phyloP scores from a whole-genome alignment of 805 yeast species.

The Kodamaea kakaduensis region DNA sequence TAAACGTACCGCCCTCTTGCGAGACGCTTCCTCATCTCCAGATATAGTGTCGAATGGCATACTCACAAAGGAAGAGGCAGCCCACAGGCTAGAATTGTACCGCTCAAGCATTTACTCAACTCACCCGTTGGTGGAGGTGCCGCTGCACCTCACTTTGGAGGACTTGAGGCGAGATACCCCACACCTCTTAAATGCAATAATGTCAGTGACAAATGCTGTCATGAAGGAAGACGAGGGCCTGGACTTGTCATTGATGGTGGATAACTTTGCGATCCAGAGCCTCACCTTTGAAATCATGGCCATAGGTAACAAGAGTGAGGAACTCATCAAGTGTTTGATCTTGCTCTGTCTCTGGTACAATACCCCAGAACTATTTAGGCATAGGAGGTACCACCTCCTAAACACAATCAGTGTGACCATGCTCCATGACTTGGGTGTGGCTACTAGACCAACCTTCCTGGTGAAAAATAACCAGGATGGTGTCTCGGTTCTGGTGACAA shows the following conservation, averaged over 20 bases:
- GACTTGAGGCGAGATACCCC: slow-evolving; percentile 52
- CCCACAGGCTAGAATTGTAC: slow-evolving; percentile 48
- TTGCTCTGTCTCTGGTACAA: slow-evolving; percentile 76
- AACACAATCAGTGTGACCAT: slow-evolving; percentile 61
- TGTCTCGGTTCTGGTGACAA: background rate
- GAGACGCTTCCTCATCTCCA: slow-evolving; percentile 16
- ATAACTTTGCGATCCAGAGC: slow-evolving; percentile 49
- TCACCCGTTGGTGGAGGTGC: slow-evolving; percentile 59
- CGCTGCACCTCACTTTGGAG: slow-evolving; percentile 41
- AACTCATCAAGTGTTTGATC: slow-evolving; percentile 59
- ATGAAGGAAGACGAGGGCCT: slow-evolving; percentile 28
- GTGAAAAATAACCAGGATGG: slow-evolving; percentile 2
- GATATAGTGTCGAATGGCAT: slow-evolving; percentile 60
- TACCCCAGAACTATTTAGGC: slow-evolving; percentile 75
- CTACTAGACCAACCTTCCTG: background rate
- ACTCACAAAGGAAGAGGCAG: slow-evolving; percentile 58
- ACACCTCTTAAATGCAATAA: slow-evolving; percentile 56
- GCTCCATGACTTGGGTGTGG: slow-evolving; percentile 73
- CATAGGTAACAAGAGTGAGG: slow-evolving; percentile 66
- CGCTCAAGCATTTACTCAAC: slow-evolving; percentile 40
- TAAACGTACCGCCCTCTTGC: slow-evolving; percentile 32
- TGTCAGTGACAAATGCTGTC: slow-evolving; percentile 55
- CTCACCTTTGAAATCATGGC: slow-evolving; percentile 59
- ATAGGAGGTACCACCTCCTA: slow-evolving; percentile 71
- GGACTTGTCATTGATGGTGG: slow-evolving; percentile 45